Evolutionary conservation across 2,329 filamentous ascomycete genomes (phyloP).

Genomic region (Helotiales sp.): DNA sequence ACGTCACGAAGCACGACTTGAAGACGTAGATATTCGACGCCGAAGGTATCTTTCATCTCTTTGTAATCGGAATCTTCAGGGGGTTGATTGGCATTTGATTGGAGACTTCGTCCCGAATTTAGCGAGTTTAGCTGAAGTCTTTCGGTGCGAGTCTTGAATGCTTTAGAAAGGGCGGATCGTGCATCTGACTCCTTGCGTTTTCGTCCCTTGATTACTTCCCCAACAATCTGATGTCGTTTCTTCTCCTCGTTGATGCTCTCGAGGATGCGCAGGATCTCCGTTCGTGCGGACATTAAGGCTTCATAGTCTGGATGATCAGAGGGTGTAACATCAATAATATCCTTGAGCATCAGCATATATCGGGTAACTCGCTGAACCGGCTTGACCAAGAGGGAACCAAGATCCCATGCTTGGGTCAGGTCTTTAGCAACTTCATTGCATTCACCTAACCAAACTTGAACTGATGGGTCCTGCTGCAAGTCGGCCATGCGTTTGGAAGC

Average conservation of each 20-base stretch:
- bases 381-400: slow-evolving; percentile 96
- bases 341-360: slow-evolving; percentile 82
- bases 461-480: slow-evolving; percentile 63
- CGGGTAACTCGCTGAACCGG: slow-evolving; percentile 93
- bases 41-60: slow-evolving; percentile 80
- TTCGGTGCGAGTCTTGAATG: slow-evolving; percentile 72
- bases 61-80: slow-evolving; percentile 79
- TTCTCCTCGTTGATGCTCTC: slow-evolving; percentile 94
- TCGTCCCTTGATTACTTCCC: slow-evolving; percentile 78
- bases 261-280: slow-evolving; percentile 63
- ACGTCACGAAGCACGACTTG: slow-evolving; percentile 86
- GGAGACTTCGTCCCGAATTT: too few species aligned
- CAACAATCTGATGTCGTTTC: slow-evolving; percentile 89
- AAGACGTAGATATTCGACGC: slow-evolving; percentile 86
- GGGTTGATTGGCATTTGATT: slow-evolving; percentile 58
- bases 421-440: slow-evolving; percentile 92
- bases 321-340: slow-evolving; percentile 78
- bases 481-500: slow-evolving; percentile 61
- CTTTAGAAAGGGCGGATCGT: slow-evolving; percentile 79
- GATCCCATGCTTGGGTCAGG: slow-evolving; percentile 88
- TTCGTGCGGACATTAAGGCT: slow-evolving; percentile 56
- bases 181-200: slow-evolving; percentile 90
- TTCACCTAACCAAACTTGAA: slow-evolving; percentile 85
- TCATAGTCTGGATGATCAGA: slow-evolving; percentile 79
- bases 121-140: slow-evolving; percentile 62